Evolutionary conservation across 148 eudicot species (phyloP).

Genomic region (Rhododendron ferrugineum): DNA sequence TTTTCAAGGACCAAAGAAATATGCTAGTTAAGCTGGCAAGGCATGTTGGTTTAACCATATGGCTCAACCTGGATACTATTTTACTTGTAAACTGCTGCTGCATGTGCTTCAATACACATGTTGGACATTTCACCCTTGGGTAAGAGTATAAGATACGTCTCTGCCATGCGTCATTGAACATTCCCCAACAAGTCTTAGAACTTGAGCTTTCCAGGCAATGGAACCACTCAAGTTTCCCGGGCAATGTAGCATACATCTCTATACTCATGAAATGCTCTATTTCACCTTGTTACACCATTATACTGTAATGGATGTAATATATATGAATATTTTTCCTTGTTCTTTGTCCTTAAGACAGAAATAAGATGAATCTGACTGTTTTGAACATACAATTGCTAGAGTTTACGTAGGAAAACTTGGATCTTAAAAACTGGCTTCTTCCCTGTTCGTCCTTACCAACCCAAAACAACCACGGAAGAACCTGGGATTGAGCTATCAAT

Average conservation of each 20-base stretch:
- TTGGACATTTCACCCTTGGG: not conserved
- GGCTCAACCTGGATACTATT: not conserved
- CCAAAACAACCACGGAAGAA: not conserved
- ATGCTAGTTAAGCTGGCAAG: not conserved
- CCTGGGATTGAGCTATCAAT: not conserved
- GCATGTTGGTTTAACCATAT: not conserved
- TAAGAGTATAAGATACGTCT: not conserved
- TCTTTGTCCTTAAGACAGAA: not conserved
- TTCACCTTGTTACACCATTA: not conserved
- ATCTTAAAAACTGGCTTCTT: not conserved
- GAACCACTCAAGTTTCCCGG: not conserved
- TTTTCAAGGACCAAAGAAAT: not conserved
- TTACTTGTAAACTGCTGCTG: not conserved
- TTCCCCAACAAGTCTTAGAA: not conserved
- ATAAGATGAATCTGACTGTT: not conserved
- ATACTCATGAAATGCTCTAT: not conserved
- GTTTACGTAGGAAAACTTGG: not conserved
- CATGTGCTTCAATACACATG: not conserved
- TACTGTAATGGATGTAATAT: not conserved
- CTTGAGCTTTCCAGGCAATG: not conserved
- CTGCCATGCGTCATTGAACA: not conserved
- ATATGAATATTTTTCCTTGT: not conserved
- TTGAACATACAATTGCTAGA: not conserved
- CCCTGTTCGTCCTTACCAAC: not conserved
- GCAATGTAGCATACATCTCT: not conserved